Conservation (phyloP, 169 alveolate genomes). For the Eimeria falciformis region DNA sequence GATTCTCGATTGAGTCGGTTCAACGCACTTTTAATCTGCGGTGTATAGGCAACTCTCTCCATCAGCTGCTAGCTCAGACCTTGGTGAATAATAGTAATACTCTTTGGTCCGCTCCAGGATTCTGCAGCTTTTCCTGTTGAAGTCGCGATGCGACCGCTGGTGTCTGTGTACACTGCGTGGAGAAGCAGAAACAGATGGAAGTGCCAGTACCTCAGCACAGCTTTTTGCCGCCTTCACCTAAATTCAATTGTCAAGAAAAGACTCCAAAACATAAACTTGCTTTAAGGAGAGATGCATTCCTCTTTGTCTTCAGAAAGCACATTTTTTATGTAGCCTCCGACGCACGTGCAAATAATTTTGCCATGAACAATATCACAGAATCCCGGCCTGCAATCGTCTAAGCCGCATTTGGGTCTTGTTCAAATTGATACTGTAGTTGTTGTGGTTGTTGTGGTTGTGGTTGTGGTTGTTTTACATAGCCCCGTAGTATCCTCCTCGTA, state of each 20-base stretch:
- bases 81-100: too few species aligned
- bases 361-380: not conserved
- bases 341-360: constrained; percentile 4
- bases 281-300: not conserved
- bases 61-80: too few species aligned
- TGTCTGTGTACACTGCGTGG: too few species aligned
- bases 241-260: not conserved
- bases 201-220: too few species aligned
- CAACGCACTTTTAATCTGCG: too few species aligned
- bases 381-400: constrained; percentile 30
- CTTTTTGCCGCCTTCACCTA: too few species aligned
- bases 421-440: not conserved
- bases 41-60: too few species aligned
- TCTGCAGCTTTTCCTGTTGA: too few species aligned
- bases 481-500: not conserved
- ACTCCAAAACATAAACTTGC: not conserved
- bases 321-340: not conserved
- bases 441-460: constrained; percentile 9
- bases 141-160: too few species aligned
- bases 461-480: not conserved
- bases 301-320: not conserved
- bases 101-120: too few species aligned
- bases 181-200: too few species aligned
- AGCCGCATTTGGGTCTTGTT: not conserved
- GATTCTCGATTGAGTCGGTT: too few species aligned